Conservation (phyloP, 1,284 basidiomycete genomes). For the Ceratobasidium sp. region DNA sequence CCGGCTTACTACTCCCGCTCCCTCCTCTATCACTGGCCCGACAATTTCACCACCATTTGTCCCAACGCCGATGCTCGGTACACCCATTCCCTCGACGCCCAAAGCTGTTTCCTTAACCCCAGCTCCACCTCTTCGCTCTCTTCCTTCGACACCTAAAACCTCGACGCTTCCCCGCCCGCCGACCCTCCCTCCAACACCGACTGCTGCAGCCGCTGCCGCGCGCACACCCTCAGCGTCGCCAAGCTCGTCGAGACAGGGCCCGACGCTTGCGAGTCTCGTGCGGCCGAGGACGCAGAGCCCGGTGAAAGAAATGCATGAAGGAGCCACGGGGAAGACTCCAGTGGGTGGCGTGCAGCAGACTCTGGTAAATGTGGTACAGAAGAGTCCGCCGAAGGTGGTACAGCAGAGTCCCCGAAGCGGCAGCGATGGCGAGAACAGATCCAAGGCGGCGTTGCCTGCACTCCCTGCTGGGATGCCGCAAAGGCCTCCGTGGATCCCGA, state of each 20-base stretch:
- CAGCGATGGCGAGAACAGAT: not conserved
- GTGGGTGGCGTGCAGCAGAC: too few relatives aligned
- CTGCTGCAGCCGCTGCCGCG: not conserved
- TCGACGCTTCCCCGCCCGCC: not conserved
- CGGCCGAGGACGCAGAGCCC: constrained; percentile 8
- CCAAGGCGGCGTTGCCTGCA: constrained; percentile 10
- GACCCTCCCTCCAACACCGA: constrained; percentile 2
- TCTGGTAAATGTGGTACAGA: too few relatives aligned
- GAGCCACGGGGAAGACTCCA: not conserved
- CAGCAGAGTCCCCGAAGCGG: not conserved
- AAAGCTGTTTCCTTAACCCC: not conserved
- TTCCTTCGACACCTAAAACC: constrained; percentile 6
- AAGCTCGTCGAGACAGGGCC: not conserved
- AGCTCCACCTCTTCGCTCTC: not conserved
- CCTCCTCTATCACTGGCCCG: not conserved
- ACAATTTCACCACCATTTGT: constrained; percentile 35
- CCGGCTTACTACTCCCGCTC: not conserved
- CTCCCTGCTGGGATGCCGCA: constrained; percentile 22
- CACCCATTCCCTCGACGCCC: constrained; percentile 7
- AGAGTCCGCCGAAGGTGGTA: not conserved
- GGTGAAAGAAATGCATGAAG: not conserved
- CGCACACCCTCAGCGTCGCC: not conserved
- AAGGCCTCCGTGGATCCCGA: constrained; percentile 15
- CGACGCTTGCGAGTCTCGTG: constrained; percentile 29
- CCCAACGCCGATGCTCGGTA: constrained; percentile 29